Conservation (phyloP, 768 basidiomycete species). For the Leccinum uliginosum region DNA sequence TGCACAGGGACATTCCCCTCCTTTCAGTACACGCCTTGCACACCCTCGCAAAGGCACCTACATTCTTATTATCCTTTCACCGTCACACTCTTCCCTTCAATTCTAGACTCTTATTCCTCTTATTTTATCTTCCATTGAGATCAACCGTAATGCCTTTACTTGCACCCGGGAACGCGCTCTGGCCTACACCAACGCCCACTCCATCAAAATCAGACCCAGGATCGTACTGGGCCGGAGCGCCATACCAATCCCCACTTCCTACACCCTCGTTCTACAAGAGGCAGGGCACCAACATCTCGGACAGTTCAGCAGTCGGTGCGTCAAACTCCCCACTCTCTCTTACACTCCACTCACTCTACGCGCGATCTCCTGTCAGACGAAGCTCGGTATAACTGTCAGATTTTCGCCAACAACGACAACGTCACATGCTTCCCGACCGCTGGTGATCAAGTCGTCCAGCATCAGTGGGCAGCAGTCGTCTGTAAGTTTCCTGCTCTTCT, state of each 20-base stretch:
- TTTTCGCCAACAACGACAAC: constrained; percentile 62
- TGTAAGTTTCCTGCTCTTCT: constrained; percentile 51
- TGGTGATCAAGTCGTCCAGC: constrained; percentile 59
- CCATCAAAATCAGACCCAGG: constrained; percentile 27
- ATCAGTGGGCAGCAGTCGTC: constrained; percentile 71
- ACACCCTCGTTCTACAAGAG: constrained; percentile 13
- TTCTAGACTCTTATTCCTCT: constrained; percentile 19
- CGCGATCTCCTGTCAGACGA: constrained; percentile 17
- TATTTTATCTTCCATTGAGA: constrained; percentile 22
- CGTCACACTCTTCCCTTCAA: constrained; percentile 21
- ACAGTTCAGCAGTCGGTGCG: constrained; percentile 24
- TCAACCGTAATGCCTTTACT: constrained; percentile 35
- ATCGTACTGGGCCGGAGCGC: constrained; percentile 30
- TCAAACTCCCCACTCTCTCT: constrained; percentile 11
- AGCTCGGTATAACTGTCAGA: constrained; percentile 49
- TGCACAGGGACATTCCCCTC: constrained; percentile 19
- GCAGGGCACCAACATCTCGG: constrained; percentile 25
- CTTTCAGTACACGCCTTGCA: constrained; percentile 29
- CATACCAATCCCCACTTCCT: constrained; percentile 28
- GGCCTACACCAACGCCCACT: constrained; percentile 42
- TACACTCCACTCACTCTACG: constrained; percentile 6
- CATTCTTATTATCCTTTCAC: constrained; percentile 1
- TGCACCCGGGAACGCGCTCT: constrained; percentile 33
- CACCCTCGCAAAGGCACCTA: constrained; percentile 9
- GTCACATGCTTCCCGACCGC: constrained; percentile 72